Conservation (phyloP, 176 grass and related monocot species). For the Phoenix dactylifera region DNA sequence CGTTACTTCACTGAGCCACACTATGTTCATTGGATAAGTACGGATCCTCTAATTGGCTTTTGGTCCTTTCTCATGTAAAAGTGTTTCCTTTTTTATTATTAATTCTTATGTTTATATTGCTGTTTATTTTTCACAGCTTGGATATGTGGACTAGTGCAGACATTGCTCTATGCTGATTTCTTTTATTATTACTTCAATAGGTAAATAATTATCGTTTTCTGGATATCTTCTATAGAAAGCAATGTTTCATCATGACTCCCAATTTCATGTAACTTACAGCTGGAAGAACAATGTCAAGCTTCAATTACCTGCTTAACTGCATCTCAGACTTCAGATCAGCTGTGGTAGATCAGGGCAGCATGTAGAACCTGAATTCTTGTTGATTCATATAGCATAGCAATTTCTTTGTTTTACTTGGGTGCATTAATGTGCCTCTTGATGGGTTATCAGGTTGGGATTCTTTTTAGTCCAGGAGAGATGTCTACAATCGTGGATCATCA, state of each 20-base stretch:
- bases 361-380: too few species aligned
- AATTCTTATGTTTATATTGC: background rate
- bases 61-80: background rate
- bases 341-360: too few species aligned
- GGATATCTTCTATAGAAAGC: background rate
- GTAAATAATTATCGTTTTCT: constrained; percentile 27
- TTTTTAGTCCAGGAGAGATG: too few species aligned
- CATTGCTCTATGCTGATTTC: constrained; percentile 86
- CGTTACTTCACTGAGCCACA: constrained; percentile 75
- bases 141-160: constrained; percentile 73
- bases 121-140: constrained; percentile 46
- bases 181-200: constrained; percentile 96
- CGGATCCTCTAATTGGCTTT: constrained; percentile 1
- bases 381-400: too few species aligned
- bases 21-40: constrained; percentile 98
- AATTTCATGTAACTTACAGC: constrained; percentile 38
- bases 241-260: constrained; percentile 18
- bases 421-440: too few species aligned
- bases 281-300: constrained; percentile 64
- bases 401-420: too few species aligned
- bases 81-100: background rate
- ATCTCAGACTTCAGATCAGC: too few species aligned
- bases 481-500: too few species aligned
- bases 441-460: too few species aligned
- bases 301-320: too few species aligned